A percentile compares a stretch with the other conserved stretches of the same genome.
Conservation (phyloP, 2,329 filamentous ascomycete genomes). For the Teratosphaeria zuluensis region DNA sequence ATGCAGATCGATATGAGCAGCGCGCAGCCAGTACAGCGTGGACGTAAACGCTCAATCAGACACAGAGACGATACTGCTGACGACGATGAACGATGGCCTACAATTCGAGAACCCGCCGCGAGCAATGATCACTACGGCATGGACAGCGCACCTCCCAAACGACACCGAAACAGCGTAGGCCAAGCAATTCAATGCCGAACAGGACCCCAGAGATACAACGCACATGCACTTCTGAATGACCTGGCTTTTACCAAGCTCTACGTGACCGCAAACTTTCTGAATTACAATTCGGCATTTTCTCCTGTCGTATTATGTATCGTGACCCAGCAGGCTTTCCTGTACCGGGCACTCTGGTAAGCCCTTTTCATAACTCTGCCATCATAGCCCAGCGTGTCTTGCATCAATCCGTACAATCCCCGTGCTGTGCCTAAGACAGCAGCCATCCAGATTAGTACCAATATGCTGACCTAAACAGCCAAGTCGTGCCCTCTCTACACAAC, state of each 20-base stretch:
- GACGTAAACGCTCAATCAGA: slow-evolving; percentile 1
- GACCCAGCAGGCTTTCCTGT: slow-evolving; percentile 3
- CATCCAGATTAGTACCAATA: background rate
- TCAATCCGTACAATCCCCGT: background rate
- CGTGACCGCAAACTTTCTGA: slow-evolving; percentile 10
- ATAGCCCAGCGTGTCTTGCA: background rate
- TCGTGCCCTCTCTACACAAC: slow-evolving; percentile 5
- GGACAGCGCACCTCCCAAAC: slow-evolving; percentile 3
- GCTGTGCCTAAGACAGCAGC: too few species aligned
- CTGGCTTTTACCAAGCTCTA: slow-evolving; percentile 9
- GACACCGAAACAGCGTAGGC: slow-evolving; percentile 6
- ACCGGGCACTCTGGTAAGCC: slow-evolving; percentile 8
- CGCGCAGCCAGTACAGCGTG: background rate
- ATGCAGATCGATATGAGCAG: slow-evolving; percentile 2
- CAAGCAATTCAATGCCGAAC: background rate
- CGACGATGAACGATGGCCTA: background rate
- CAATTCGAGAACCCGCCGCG: background rate
- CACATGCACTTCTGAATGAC: slow-evolving; percentile 7
- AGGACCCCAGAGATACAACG: slow-evolving; percentile 3
- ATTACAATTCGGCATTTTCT: slow-evolving; percentile 8
- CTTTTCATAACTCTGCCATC: background rate
- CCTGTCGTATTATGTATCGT: slow-evolving; percentile 8
- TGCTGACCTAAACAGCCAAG: slow-evolving; percentile 1
- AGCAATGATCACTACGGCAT: background rate
- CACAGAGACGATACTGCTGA: background rate